These are phyloP conservation scores for Podila epicladia DNA, from an alignment of 192 early-diverging fungal species.

Conservation along the genomic window DNA sequence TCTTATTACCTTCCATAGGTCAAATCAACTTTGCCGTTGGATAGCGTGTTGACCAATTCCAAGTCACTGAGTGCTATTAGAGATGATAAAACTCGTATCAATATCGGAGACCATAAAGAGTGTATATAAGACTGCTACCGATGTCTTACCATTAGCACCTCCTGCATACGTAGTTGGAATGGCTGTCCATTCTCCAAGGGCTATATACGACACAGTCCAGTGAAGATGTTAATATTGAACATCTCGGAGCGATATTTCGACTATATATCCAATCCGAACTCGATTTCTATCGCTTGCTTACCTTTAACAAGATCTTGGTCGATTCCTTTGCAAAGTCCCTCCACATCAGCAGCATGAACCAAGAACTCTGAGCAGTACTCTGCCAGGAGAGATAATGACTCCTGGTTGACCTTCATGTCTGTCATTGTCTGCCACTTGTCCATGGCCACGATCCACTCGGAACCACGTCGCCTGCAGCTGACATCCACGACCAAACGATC, in stretches of 20 bases:
- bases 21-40: conserved; percentile 87
- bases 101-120: not conserved
- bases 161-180: conserved; percentile 97
- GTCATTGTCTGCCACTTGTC: conserved; percentile 98
- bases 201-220: conserved; percentile 21
- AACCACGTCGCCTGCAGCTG: conserved; percentile 76
- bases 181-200: conserved; percentile 82
- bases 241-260: too few relatives aligned
- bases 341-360: conserved; percentile 98
- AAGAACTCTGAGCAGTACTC: conserved; percentile 79
- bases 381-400: conserved; percentile 52
- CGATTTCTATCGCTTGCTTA: not conserved
- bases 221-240: too few relatives aligned
- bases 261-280: too few relatives aligned
- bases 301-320: conserved; percentile 86
- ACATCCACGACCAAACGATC: conserved; percentile 84
- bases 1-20: conserved; percentile 85
- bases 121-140: too few relatives aligned
- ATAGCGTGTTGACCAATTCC: conserved; percentile 79
- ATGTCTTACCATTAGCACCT: conserved; percentile 71
- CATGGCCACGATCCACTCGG: conserved; percentile 96
- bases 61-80: conserved; percentile 71
- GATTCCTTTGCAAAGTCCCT: conserved; percentile 95
- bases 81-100: not conserved
- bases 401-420: conserved; percentile 81